Evolutionary conservation across 192 early-diverging fungal genomes (phyloP).

Genomic region (Coemansia aciculifera): DNA sequence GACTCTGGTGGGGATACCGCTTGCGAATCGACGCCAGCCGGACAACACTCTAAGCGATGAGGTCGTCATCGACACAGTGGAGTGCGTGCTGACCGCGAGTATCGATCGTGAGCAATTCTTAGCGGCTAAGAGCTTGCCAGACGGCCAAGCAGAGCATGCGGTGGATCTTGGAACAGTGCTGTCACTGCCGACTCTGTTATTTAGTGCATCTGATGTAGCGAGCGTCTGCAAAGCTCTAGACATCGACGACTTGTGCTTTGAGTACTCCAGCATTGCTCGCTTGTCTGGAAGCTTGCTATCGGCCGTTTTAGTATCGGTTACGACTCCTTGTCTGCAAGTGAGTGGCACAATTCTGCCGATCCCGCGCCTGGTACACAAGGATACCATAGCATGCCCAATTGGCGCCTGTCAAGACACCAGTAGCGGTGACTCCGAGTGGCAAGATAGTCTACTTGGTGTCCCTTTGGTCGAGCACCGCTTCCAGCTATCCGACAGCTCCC

Average conservation of each 20-base stretch:
- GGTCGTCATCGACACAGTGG: not conserved
- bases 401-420: not conserved
- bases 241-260: not conserved
- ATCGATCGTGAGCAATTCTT: not conserved
- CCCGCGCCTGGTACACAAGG: not conserved
- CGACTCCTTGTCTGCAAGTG: not conserved
- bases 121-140: not conserved
- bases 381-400: not conserved
- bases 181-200: not conserved
- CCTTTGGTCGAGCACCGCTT: constrained; percentile 3
- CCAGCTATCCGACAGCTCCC: not conserved
- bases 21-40: not conserved
- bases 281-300: not conserved
- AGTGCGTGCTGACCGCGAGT: constrained; percentile 1
- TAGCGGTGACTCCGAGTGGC: not conserved
- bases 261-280: not conserved
- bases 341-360: not conserved
- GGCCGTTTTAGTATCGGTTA: not conserved
- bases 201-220: constrained; percentile 2
- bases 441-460: not conserved
- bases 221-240: not conserved
- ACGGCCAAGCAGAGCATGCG: not conserved
- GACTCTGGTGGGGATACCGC: constrained; percentile 2
- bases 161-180: not conserved
- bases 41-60: not conserved